Conservation (phyloP, 495 filamentous ascomycete genomes). For the Aspergillus campestris region DNA sequence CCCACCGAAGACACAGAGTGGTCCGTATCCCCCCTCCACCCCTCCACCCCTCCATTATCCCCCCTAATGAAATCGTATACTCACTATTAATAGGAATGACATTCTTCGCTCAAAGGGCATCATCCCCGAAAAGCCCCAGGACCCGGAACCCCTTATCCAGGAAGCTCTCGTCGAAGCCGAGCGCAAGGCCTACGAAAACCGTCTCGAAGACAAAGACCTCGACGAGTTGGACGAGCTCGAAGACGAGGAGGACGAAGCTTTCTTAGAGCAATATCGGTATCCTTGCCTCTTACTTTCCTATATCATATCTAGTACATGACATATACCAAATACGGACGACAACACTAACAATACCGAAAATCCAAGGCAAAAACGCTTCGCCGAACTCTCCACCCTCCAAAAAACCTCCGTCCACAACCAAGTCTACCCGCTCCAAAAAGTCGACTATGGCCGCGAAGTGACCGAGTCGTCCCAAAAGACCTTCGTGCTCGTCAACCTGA, state of each 20-base stretch:
- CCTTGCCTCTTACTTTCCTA: neutral
- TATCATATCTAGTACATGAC: too few species aligned
- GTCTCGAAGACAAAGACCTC: slow-evolving; percentile 85
- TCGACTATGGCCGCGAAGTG: slow-evolving; percentile 86
- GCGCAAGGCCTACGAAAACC: slow-evolving; percentile 73
- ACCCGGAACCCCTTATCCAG: slow-evolving; percentile 87
- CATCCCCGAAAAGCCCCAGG: slow-evolving; percentile 93
- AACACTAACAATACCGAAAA: neutral
- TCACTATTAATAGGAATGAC: slow-evolving; percentile 66
- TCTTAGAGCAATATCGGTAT: slow-evolving; percentile 78
- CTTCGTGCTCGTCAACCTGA: slow-evolving; percentile 80
- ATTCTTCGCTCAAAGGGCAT: slow-evolving; percentile 94
- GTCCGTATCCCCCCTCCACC: slow-evolving; percentile 35
- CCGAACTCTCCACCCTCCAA: slow-evolving; percentile 66
- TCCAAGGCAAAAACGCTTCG: slow-evolving; percentile 69
- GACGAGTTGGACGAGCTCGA: slow-evolving; percentile 91
- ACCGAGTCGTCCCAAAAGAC: slow-evolving; percentile 72
- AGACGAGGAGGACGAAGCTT: slow-evolving; percentile 88
- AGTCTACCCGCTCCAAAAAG: slow-evolving; percentile 90
- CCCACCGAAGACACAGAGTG: slow-evolving; percentile 98
- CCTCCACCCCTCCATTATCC: neutral
- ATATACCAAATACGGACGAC: neutral
- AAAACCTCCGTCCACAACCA: slow-evolving; percentile 71
- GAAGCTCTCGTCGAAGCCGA: slow-evolving; percentile 84
- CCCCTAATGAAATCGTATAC: slow-evolving; percentile 1